Percentiles rank a stretch among this genome's conserved stretches.
Evolutionary conservation across 805 yeast genomes (phyloP).

Genomic region (Maudiozyma saulgeensis): DNA sequence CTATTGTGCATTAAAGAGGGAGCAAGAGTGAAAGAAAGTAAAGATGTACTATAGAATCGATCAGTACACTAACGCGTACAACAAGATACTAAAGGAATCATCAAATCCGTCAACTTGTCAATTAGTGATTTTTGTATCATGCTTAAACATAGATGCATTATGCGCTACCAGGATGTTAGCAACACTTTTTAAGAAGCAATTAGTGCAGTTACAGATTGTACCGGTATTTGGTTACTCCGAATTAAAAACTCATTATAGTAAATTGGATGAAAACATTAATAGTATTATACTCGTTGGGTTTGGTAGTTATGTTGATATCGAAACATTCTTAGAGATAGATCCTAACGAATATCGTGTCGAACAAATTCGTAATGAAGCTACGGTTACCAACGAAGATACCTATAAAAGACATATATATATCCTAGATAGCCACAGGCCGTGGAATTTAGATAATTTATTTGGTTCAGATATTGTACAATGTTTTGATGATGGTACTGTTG

Average conservation of each 20-base stretch:
- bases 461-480: slow-evolving; percentile 72
- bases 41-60: slow-evolving; percentile 68
- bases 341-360: slow-evolving; percentile 40
- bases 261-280: slow-evolving; percentile 60
- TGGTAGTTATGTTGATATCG: slow-evolving; percentile 86
- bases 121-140: slow-evolving; percentile 77
- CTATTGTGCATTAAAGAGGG: no score
- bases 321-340: slow-evolving; percentile 58
- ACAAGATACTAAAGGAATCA: slow-evolving; percentile 58
- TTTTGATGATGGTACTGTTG: slow-evolving; percentile 77
- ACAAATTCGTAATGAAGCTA: slow-evolving; percentile 17
- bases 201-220: slow-evolving; percentile 77
- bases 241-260: slow-evolving; percentile 49
- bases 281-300: slow-evolving; percentile 81
- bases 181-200: slow-evolving; percentile 60
- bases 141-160: slow-evolving; percentile 82
- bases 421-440: slow-evolving; percentile 88
- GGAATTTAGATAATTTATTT: slow-evolving; percentile 89
- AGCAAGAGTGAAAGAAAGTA: no score
- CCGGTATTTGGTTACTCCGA: slow-evolving; percentile 92
- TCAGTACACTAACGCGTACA: slow-evolving; percentile 58
- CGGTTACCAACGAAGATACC: slow-evolving; percentile 19
- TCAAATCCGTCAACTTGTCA: slow-evolving; percentile 89
- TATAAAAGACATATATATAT: slow-evolving; percentile 60
- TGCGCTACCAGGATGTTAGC: slow-evolving; percentile 79